Conservation (phyloP, 2,329 filamentous ascomycete genomes). For the Meredithiella fracta region DNA sequence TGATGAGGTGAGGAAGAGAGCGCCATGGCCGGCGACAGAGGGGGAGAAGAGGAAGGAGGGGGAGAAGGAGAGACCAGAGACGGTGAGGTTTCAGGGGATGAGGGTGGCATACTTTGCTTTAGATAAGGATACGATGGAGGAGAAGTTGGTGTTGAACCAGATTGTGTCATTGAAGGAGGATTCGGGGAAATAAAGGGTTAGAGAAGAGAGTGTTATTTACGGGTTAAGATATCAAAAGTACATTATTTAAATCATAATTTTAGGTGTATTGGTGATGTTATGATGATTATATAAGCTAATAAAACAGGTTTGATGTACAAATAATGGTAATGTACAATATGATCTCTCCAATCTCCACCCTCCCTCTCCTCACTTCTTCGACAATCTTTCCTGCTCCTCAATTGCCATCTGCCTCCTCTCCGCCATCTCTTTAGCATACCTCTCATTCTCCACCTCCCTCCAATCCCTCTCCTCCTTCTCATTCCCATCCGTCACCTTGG, state of each 20-base stretch:
- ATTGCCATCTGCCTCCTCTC: conserved; percentile 4
- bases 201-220: too few species aligned
- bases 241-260: too few species aligned
- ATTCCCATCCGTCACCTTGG: conserved; percentile 50
- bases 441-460: conserved; percentile 49
- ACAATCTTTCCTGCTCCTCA: conserved; percentile 6
- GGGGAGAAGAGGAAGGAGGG: conserved; percentile 42
- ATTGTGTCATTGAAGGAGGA: conserved; percentile 90
- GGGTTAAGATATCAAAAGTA: too few species aligned
- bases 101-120: conserved; percentile 73
- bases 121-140: conserved; percentile 61
- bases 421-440: conserved; percentile 28
- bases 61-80: conserved; percentile 46
- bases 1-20: conserved; percentile 53
- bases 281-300: background rate
- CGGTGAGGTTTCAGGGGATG: conserved; percentile 80
- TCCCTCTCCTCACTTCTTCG: conserved; percentile 6
- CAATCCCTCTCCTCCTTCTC: conserved; percentile 45
- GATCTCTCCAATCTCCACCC: background rate
- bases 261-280: background rate
- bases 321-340: background rate
- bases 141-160: conserved; percentile 74
- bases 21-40: conserved; percentile 68
- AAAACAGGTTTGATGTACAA: background rate
- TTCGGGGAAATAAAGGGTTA: conserved; percentile 38